Evolutionary conservation across 148 eudicot genomes (phyloP), one percentile per base, ranked within the genome.

Genomic region (Amaranthus cruentus): DNA sequence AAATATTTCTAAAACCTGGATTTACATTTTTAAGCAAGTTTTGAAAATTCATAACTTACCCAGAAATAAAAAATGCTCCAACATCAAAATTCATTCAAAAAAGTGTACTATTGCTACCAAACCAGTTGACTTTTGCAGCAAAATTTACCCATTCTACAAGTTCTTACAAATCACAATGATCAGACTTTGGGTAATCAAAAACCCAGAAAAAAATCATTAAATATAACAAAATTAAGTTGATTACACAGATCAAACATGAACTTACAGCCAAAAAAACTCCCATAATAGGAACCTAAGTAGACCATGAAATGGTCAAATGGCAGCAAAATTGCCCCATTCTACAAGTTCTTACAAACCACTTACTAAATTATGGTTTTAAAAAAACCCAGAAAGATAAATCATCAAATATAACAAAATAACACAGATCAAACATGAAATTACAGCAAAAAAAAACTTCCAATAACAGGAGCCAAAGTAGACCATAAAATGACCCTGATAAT

Each of bases 71-170:
- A 6, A 55, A 47, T 55, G 6, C 42, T 55, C 9, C 53, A 77
- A 12, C 72, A 58, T 72, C 76, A 72, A 50, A 77, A 72, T 66
- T 50, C 70, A 73, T 47, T 48, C 70, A 70, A 43, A 55, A 74
- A 5, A 21, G 62, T 55, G n/a, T 3, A 64, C 10, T 15, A 10
- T 66, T 13, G 46, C 7, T 12, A 46, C 53, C 5, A 77, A 59
- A 66, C 3, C 2, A 55, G 0, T 38, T 9, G 10, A 50, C 71
- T 53, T 46, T 50, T 6, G 55, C 42, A 73, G 46, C n/a, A 15
- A 44, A 73, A 59, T 46, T 58, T 48, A 7, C 10, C 4, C 21
- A 78, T 66, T 55, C 11, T 28, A 6, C 0, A 3, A 5, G 15
- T 46, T 6, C 53, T 2, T 3, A 50, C 7, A 11, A 60, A 48